These are phyloP conservation scores for Neurospora sublineolata DNA, from an alignment of 495 filamentous ascomycete genomes.

Conservation along the genomic window DNA sequence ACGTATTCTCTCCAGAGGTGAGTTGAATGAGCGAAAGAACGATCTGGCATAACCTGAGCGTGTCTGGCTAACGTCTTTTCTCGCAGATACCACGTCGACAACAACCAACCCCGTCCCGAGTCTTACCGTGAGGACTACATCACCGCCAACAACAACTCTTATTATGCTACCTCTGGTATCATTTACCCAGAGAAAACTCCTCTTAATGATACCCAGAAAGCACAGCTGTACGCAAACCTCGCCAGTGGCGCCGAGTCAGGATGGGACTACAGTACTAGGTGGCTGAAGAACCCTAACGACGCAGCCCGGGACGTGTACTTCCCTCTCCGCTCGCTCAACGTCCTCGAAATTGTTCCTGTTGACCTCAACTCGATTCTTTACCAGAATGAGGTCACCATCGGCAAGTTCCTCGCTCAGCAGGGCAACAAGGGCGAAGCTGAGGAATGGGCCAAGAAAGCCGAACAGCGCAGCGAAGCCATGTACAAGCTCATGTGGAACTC, in stretches of 20 bases:
- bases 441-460: slow-evolving; percentile 22
- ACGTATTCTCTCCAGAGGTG: slow-evolving; percentile 32
- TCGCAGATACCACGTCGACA: slow-evolving; percentile 31
- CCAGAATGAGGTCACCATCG: slow-evolving; percentile 34
- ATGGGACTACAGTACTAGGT: slow-evolving; percentile 35
- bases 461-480: slow-evolving; percentile 32
- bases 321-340: slow-evolving; percentile 38
- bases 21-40: not conserved
- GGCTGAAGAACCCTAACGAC: slow-evolving; percentile 30
- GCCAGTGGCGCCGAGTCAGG: slow-evolving; percentile 40
- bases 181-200: slow-evolving; percentile 33
- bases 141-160: slow-evolving; percentile 35
- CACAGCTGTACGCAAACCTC: slow-evolving; percentile 31
- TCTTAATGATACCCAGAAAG: slow-evolving; percentile 30
- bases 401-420: slow-evolving; percentile 21
- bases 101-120: slow-evolving; percentile 39
- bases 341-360: slow-evolving; percentile 27
- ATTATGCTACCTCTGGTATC: slow-evolving; percentile 33
- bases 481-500: slow-evolving; percentile 37
- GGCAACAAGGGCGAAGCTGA: slow-evolving; percentile 23
- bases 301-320: slow-evolving; percentile 37
- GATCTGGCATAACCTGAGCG: not conserved
- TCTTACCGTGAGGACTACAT: slow-evolving; percentile 38
- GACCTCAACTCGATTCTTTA: slow-evolving; percentile 42
- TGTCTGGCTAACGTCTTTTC: not conserved